Evolutionary conservation across 2,329 filamentous ascomycete genomes (phyloP).

Genomic region (Elsinoe ampelina): DNA sequence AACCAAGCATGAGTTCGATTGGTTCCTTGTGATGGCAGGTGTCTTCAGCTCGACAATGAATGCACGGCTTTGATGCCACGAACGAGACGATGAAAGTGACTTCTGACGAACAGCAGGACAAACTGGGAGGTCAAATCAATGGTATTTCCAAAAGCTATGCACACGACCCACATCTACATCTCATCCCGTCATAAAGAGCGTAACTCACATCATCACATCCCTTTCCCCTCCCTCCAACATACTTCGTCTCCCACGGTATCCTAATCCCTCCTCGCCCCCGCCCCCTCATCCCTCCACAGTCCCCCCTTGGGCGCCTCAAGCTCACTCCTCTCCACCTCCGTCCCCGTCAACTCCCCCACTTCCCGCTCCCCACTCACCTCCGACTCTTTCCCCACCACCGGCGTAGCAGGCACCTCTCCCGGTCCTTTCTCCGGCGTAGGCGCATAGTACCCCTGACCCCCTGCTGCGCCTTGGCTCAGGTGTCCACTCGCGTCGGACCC

Average conservation of each 20-base stretch:
- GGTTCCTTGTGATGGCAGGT: too few species aligned
- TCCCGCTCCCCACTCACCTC: background rate
- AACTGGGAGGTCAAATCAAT: background rate
- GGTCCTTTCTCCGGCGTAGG: conserved; percentile 3
- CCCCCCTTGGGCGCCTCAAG: background rate
- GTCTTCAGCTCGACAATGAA: too few species aligned
- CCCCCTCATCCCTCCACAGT: background rate
- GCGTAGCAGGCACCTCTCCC: background rate
- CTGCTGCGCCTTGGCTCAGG: background rate
- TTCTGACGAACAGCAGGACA: too few species aligned
- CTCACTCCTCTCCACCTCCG: background rate
- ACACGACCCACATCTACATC: background rate
- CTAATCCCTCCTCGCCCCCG: background rate
- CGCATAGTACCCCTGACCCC: conserved; percentile 2
- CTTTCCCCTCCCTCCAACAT: background rate
- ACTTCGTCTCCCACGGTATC: background rate
- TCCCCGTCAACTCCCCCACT: background rate
- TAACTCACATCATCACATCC: background rate
- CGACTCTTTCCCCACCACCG: background rate
- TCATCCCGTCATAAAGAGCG: background rate
- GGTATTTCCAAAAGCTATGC: background rate
- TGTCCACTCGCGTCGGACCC: background rate
- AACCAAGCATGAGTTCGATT: too few species aligned
- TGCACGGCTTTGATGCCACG: too few species aligned
- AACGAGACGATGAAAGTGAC: too few species aligned